Conservation (phyloP, 257 asterid genomes). For the Penstemon eatonii region DNA sequence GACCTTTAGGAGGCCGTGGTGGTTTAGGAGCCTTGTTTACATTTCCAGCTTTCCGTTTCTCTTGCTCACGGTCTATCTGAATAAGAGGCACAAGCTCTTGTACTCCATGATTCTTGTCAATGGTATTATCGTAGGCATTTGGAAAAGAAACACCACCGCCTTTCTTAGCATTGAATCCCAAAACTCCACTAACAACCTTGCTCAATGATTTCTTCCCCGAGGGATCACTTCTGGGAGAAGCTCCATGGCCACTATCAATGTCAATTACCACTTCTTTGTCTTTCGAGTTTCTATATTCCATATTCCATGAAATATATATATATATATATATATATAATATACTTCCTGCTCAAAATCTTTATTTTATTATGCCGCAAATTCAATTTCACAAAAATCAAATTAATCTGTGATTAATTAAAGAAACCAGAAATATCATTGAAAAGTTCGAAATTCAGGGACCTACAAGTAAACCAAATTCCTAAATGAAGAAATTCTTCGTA, state of each 20-base stretch:
- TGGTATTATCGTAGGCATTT: slow-evolving; percentile 16
- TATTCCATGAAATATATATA: slow-evolving; percentile 24
- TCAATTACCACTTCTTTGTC: slow-evolving; percentile 26
- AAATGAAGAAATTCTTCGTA: too few species aligned
- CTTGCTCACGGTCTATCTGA: slow-evolving; percentile 29
- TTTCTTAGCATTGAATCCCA: slow-evolving; percentile 16
- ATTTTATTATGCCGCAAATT: too few species aligned
- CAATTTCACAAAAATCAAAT: background rate
- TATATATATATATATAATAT: too few species aligned
- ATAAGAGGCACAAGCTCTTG: slow-evolving; percentile 22
- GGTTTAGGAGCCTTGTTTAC: slow-evolving; percentile 48
- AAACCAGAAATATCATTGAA: background rate
- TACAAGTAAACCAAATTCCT: background rate
- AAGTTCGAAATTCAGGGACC: too few species aligned
- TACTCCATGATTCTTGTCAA: slow-evolving; percentile 31
- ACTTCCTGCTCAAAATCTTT: slow-evolving; percentile 14
- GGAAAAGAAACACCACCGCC: slow-evolving; percentile 1
- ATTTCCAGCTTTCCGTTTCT: slow-evolving; percentile 31
- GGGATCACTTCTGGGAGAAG: background rate
- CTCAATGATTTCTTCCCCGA: slow-evolving; percentile 32
- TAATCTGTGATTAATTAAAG: background rate
- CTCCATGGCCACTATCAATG: background rate
- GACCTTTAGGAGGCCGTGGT: slow-evolving; percentile 70
- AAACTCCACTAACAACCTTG: slow-evolving; percentile 36
- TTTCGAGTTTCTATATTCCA: slow-evolving; percentile 35